A percentile compares a stretch with the other conserved stretches of the same genome.
Evolutionary conservation across 2,329 filamentous ascomycete species (phyloP).

Genomic region (Colletotrichum eleusines): DNA sequence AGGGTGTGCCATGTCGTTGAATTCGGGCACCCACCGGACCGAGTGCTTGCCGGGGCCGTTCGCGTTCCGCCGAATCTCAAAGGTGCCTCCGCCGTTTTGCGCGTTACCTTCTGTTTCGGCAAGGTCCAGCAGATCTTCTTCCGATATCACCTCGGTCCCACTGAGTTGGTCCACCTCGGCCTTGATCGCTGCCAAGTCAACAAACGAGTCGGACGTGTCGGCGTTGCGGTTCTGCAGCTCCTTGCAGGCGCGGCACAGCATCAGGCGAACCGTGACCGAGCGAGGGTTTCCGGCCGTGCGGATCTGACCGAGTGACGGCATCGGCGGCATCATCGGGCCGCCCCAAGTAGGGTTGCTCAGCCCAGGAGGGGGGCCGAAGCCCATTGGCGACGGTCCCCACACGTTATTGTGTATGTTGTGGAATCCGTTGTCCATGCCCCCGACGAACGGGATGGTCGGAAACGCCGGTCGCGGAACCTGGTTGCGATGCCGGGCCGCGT

Average conservation of each 20-base stretch:
- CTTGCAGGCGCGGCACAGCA: slow-evolving; percentile 85
- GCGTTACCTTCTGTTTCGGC: slow-evolving; percentile 91
- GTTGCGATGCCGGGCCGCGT: slow-evolving; percentile 55
- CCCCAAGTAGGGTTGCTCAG: slow-evolving; percentile 58
- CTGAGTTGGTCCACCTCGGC: slow-evolving; percentile 59
- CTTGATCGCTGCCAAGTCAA: slow-evolving; percentile 76
- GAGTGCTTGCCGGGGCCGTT: slow-evolving; percentile 52
- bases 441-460: slow-evolving; percentile 52
- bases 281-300: slow-evolving; percentile 36
- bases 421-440: slow-evolving; percentile 54
- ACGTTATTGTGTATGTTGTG: slow-evolving; percentile 52
- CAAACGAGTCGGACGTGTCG: slow-evolving; percentile 71
- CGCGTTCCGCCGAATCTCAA: slow-evolving; percentile 73
- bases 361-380: slow-evolving; percentile 59
- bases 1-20: slow-evolving; percentile 53
- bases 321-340: slow-evolving; percentile 32
- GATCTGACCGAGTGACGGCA: slow-evolving; percentile 30
- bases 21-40: slow-evolving; percentile 70
- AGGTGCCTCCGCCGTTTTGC: slow-evolving; percentile 90
- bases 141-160: slow-evolving; percentile 54
- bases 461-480: slow-evolving; percentile 64
- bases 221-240: slow-evolving; percentile 57
- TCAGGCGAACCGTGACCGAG: slow-evolving; percentile 73
- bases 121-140: slow-evolving; percentile 81
- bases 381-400: slow-evolving; percentile 54